Evolutionary conservation across 441 rosid species (phyloP), one percentile per base, ranked within the genome.

Genomic region (Theobroma grandiflorum): DNA sequence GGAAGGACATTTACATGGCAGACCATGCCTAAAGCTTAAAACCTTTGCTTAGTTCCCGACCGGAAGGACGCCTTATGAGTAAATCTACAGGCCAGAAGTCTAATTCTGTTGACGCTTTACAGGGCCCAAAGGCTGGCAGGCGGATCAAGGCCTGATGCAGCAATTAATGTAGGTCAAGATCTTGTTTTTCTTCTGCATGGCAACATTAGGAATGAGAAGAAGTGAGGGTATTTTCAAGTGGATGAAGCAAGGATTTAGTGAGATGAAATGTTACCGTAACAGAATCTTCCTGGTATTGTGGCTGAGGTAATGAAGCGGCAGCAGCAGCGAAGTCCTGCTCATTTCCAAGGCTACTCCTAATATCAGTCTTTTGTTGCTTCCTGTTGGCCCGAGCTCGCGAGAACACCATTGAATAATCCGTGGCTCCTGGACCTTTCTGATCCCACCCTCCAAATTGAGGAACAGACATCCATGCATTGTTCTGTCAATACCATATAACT

Each of bases 361-460:
- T 35, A 8, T 86, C 87, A 40, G 76, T 87, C 87, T 92, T 93
- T 14, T 86, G 89, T 66, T 87, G 92, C 87, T 93, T 92, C 87
- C 89, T 87, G 20, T 90, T 88, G 8, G 88, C 95, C 0, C 95
- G 93, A 78, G 97, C 97, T 72, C 58, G 82, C 0, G 91, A 74
- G 80, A 95, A 93, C 58, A 89, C 94, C 85, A 90, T 61, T n/a
- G 98, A 92, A 79, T 95, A 95, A 76, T 91, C 80, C 1, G 91
- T 89, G 9, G 84, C 85, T 37, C 84, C 92, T 4, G 84, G 81
- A 70, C 78, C 81, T 75, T 85, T 85, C 47, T 87, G 89, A 80
- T 92, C 94, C 98, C 98, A 95, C 8, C 83, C 95, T 82, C 98
- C 98, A 61, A 95, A 95, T 85, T 89, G 92, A 67, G 98, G 98